Evolutionary conservation across 106 monocot genomes (phyloP), one percentile per base, ranked within the genome.

Genomic region (Platanthera guangdongensis): DNA sequence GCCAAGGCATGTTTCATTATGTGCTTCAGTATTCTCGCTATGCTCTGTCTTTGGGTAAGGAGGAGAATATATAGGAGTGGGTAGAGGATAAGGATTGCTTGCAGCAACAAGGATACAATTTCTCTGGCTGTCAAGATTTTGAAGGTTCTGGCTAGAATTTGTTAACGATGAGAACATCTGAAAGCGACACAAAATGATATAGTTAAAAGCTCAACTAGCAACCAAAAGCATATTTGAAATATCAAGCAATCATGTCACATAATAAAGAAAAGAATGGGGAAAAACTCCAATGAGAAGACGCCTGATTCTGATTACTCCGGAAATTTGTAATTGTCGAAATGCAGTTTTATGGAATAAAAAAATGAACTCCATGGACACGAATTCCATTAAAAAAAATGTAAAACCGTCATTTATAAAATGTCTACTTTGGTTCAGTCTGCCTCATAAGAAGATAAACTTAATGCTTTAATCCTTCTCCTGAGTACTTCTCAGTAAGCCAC

Each of bases 51-150:
- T 75, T 69, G 68, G 75, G 72, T 45, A 47, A 62, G 76, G 71
- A 75, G 84, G 92, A 47, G 75, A 75, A 74, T 83, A 87, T 28
- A 99, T 84, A 64, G 94, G 92, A 73, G 94, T 92, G 10, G 99
- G 88, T n/a, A 99, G 74, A 79, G 86, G 86, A 74, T 94, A 74
- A 16, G 99, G 99, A 78, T 99, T 99, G 81, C 92, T 99, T 62
- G 94, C 94, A 81, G 92, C 86, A 83, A 94, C 80, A 77, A 99
- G 90, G 53, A 99, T 78, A 67, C 99, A 99, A 78, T 99, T 94
- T 52, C 85, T 99, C 67, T 92, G 87, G 47, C 25, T 75, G 75
- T 99, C 99, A 82, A 75, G 74, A 80, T 81, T 87, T 86, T 88
- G 88, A 82, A 82, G 93, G 79, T 28, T 82, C 51, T 89, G 86